These are phyloP conservation scores for Leccinellum albellum DNA, from an alignment of 768 basidiomycete species.

Conservation along the genomic window DNA sequence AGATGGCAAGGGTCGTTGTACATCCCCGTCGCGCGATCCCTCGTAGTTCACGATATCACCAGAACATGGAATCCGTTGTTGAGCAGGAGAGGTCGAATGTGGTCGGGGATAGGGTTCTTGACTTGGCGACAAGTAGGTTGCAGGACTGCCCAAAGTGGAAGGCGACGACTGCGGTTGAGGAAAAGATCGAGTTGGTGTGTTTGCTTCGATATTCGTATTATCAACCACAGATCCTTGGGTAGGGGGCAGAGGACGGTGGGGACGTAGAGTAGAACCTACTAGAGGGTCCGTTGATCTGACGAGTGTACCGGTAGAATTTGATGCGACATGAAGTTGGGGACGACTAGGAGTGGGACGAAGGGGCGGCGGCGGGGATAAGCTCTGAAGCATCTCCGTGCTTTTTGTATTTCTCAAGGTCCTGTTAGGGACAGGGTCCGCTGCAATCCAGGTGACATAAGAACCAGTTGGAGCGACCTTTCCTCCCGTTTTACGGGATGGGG, in stretches of 20 bases:
- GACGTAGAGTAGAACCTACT: conserved; percentile 18
- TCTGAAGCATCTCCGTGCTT: conserved; percentile 30
- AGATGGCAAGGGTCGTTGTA: conserved; percentile 25
- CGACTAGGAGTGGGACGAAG: conserved; percentile 32
- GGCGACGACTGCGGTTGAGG: conserved; percentile 26
- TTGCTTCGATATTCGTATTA: conserved; percentile 16
- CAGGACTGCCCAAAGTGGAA: conserved; percentile 14
- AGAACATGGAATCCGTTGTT: conserved; percentile 26
- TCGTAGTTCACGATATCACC: conserved; percentile 19
- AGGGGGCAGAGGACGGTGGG: conserved; percentile 29
- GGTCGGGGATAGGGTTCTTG: conserved; percentile 62
- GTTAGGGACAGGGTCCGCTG: conserved; percentile 34
- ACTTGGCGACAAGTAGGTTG: conserved; percentile 39
- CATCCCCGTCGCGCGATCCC: conserved; percentile 25
- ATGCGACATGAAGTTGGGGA: conserved; percentile 21
- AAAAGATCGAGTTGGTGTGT: conserved; percentile 16
- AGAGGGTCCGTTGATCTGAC: conserved; percentile 18
- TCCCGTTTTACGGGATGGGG: conserved; percentile 15
- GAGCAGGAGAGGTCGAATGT: conserved; percentile 48
- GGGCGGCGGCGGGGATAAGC: conserved; percentile 5
- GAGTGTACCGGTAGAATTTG: conserved; percentile 13
- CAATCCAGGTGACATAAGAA: conserved; percentile 24
- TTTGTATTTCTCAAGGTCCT: conserved; percentile 24
- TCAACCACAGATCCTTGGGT: conserved; percentile 24
- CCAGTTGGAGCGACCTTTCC: conserved; percentile 23